phyloP scores from a whole-genome alignment of 495 filamentous ascomycete species.

The Pseudomonodictys pantanalensis region DNA sequence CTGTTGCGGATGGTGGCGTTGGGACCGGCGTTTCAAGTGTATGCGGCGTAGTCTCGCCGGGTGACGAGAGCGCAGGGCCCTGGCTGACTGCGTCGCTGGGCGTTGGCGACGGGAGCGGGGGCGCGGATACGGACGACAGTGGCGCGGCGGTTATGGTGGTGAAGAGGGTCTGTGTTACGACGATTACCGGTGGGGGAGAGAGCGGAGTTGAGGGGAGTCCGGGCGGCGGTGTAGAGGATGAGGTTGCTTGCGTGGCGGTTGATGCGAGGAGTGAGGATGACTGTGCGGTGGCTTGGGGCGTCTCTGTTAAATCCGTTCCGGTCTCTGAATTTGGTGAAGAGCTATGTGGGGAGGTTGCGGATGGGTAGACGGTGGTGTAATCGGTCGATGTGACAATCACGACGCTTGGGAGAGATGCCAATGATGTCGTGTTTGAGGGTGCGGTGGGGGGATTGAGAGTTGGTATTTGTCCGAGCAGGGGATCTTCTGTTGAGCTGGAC shows the following conservation, averaged over 20 bases:
- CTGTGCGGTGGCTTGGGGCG: neutral
- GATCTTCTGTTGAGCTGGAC: too few species aligned
- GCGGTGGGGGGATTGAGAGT: too few species aligned
- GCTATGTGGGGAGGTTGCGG: neutral
- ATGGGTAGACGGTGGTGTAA: conserved; percentile 18
- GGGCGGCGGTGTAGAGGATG: conserved; percentile 6
- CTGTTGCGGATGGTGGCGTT: neutral
- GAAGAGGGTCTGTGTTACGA: neutral
- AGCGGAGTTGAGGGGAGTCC: conserved; percentile 14
- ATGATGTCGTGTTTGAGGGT: neutral
- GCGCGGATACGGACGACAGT: neutral
- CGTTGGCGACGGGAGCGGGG: neutral
- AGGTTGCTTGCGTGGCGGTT: neutral
- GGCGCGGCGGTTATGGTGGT: neutral
- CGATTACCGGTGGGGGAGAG: conserved; percentile 8
- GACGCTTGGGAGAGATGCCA: neutral
- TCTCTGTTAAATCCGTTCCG: too few species aligned
- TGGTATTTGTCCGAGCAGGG: neutral
- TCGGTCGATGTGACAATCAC: conserved; percentile 25
- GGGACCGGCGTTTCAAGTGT: neutral
- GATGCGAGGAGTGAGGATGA: neutral
- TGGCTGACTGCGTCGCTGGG: neutral
- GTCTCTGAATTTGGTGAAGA: too few species aligned
- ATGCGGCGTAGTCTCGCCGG: too few species aligned
- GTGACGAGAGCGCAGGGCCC: too few species aligned